A percentile compares a stretch with the other conserved stretches of the same genome.
Conservation (phyloP, 805 yeast genomes). For the Pichia nakasei region DNA sequence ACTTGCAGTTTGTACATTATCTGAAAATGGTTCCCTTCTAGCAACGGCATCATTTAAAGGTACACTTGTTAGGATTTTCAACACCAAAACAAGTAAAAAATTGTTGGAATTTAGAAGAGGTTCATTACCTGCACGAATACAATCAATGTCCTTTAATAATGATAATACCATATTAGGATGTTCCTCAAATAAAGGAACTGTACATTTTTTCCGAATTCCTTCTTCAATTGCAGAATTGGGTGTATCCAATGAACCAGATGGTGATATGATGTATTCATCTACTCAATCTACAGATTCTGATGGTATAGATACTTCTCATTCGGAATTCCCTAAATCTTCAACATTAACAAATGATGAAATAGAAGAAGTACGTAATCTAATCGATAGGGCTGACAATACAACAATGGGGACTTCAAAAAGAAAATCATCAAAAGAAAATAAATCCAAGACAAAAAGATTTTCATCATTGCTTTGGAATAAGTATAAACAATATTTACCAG, state of each 20-base stretch:
- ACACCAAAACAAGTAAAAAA: constrained; percentile 53
- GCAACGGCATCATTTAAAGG: constrained; percentile 92
- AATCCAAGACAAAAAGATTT: constrained; percentile 16
- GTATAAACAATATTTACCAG: constrained; percentile 49
- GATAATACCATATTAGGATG: constrained; percentile 71
- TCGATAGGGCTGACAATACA: constrained; percentile 4
- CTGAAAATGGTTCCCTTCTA: constrained; percentile 65
- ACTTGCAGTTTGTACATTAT: constrained; percentile 57
- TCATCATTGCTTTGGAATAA: constrained; percentile 21
- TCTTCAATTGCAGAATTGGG: neutral
- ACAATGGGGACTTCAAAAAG: neutral
- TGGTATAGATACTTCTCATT: neutral
- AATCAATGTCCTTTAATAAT: constrained; percentile 64
- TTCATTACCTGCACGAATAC: constrained; percentile 73
- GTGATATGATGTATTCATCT: neutral
- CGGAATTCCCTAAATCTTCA: constrained; percentile 15
- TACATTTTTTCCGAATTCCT: constrained; percentile 59
- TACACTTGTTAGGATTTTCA: constrained; percentile 77
- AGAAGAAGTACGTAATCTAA: constrained; percentile 24
- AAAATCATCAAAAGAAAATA: neutral
- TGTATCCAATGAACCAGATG: neutral
- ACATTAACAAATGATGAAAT: constrained; percentile 20
- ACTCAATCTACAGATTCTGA: neutral
- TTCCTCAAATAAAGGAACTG: constrained; percentile 82
- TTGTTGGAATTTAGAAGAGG: constrained; percentile 76